phyloP scores from a whole-genome alignment of 495 filamentous ascomycete species.

The Hamigera avellanea region DNA sequence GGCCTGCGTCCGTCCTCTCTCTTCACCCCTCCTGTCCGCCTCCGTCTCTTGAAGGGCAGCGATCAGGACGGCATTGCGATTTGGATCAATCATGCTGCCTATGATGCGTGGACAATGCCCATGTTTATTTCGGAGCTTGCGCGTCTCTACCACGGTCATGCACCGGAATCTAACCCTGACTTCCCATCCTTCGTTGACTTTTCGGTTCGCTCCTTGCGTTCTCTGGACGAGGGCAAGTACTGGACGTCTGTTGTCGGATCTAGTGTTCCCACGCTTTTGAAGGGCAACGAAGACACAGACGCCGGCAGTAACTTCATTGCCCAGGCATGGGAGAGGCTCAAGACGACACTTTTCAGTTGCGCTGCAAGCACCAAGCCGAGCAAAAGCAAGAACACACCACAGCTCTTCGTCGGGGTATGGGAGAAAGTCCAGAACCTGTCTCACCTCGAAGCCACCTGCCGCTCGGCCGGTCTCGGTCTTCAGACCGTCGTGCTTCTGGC shows the following conservation, averaged over 20 bases:
- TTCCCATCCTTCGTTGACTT: constrained; percentile 13
- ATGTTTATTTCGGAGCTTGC: constrained; percentile 17
- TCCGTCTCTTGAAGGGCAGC: constrained; percentile 12
- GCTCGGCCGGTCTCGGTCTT: constrained; percentile 8
- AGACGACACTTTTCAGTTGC: too few relatives aligned
- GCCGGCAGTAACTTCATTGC: too few relatives aligned
- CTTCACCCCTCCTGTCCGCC: constrained; percentile 13
- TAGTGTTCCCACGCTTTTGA: constrained; percentile 8
- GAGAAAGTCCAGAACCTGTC: constrained; percentile 13
- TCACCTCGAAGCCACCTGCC: constrained; percentile 9
- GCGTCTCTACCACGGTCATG: constrained; percentile 10
- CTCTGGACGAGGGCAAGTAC: constrained; percentile 11
- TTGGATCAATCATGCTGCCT: constrained; percentile 21
- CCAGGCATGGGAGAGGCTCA: too few relatives aligned
- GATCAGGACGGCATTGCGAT: constrained; percentile 16
- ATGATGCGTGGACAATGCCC: constrained; percentile 24
- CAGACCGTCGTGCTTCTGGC: constrained; percentile 20
- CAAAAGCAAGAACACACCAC: neutral
- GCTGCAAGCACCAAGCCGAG: too few relatives aligned
- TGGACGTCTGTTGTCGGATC: constrained; percentile 9
- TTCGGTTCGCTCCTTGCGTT: constrained; percentile 9
- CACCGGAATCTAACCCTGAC: constrained; percentile 5
- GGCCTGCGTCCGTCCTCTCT: constrained; percentile 15
- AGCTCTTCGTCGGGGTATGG: constrained; percentile 14
- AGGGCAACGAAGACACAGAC: neutral